Evolutionary conservation across 2,329 filamentous ascomycete genomes (phyloP).

Genomic region (Fusarium buxicola): DNA sequence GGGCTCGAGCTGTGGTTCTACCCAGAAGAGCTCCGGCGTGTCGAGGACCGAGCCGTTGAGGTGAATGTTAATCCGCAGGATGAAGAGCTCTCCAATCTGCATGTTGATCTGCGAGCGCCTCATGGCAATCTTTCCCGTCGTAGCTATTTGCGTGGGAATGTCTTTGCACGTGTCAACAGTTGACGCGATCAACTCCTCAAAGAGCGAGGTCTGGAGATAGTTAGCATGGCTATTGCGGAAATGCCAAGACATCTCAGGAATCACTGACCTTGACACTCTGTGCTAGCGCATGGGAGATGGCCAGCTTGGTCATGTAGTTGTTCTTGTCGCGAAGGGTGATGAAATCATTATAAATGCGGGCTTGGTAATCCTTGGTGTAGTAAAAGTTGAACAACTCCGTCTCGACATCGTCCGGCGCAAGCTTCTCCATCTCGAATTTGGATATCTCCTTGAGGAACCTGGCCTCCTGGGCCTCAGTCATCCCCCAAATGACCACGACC

Average conservation of each 20-base stretch:
- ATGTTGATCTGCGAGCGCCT: conserved; percentile 95
- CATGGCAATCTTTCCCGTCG: conserved; percentile 91
- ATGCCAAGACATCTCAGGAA: neutral
- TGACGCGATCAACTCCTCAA: conserved; percentile 93
- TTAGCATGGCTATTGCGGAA: conserved; percentile 26
- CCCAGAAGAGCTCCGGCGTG: conserved; percentile 98
- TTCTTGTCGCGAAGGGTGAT: conserved; percentile 93
- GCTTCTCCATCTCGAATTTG: conserved; percentile 93
- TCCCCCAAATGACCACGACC: conserved; percentile 98
- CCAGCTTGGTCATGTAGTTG: conserved; percentile 98
- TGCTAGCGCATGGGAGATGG: conserved; percentile 93
- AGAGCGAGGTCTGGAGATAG: conserved; percentile 80
- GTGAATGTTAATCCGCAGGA: conserved; percentile 97
- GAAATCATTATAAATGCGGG: conserved; percentile 99
- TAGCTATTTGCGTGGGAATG: conserved; percentile 90
- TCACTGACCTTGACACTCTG: conserved; percentile 86
- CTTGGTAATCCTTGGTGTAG: conserved; percentile 97
- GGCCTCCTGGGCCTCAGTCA: conserved; percentile 90
- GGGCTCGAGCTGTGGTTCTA: conserved; percentile 94
- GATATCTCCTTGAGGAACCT: conserved; percentile 93
- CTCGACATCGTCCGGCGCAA: conserved; percentile 89
- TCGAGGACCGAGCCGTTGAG: conserved; percentile 96
- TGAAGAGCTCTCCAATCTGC: conserved; percentile 99
- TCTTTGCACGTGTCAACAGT: conserved; percentile 95
- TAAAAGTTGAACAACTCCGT: conserved; percentile 99